These are phyloP conservation scores for Grigorovia jiainica DNA, from an alignment of 805 yeast genomes.

Conservation along the genomic window DNA sequence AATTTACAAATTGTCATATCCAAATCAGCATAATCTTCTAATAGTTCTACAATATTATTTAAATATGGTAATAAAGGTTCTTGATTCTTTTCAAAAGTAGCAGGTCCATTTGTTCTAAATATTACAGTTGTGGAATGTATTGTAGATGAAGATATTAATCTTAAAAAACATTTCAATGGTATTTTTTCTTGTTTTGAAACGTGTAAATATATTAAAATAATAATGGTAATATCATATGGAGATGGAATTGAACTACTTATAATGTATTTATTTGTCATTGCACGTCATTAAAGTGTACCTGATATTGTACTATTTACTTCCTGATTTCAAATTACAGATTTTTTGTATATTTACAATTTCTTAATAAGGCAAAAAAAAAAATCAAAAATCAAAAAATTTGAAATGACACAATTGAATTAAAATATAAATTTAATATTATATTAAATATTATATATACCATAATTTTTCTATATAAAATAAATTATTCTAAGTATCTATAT, in stretches of 20 bases:
- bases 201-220: slow-evolving; percentile 16
- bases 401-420: too few species aligned
- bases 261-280: background rate
- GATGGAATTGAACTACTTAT: slow-evolving; percentile 7
- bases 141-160: slow-evolving; percentile 9
- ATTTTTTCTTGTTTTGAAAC: slow-evolving; percentile 8
- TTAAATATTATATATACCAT: background rate
- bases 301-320: too few species aligned
- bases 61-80: slow-evolving; percentile 16
- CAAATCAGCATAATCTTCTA: background rate
- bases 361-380: too few species aligned
- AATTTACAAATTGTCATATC: slow-evolving; percentile 1
- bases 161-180: slow-evolving; percentile 9
- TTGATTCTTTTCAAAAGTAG: slow-evolving; percentile 1
- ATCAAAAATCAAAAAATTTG: too few species aligned
- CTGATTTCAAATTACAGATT: too few species aligned
- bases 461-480: too few species aligned
- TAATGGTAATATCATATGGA: slow-evolving; percentile 20
- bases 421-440: too few species aligned
- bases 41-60: slow-evolving; percentile 4
- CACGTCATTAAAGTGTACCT: too few species aligned
- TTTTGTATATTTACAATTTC: too few species aligned
- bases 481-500: slow-evolving; percentile 70
- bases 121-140: slow-evolving; percentile 10
- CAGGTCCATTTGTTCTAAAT: slow-evolving; percentile 1